A percentile compares a stretch with the other conserved stretches of the same genome.
phyloP scores from a whole-genome alignment of 106 monocot genomes.

The Dactylorhiza incarnata region DNA sequence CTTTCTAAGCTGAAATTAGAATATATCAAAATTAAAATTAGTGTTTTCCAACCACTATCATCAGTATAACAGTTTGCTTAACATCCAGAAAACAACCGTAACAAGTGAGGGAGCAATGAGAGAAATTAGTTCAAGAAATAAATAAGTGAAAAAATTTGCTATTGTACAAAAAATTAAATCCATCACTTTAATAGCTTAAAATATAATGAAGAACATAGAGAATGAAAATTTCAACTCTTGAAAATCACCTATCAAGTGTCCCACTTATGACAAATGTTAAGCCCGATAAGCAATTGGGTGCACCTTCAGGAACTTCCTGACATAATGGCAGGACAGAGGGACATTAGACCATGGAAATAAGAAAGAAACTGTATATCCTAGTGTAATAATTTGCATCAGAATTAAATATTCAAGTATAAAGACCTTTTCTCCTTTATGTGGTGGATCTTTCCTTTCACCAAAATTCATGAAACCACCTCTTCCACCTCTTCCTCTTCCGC shows the following conservation, averaged over 20 bases:
- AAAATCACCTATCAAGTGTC: conserved; percentile 88
- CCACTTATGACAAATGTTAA: conserved; percentile 95
- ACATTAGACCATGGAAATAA: neutral
- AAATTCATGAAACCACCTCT: conserved; percentile 88
- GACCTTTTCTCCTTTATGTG: conserved; percentile 99
- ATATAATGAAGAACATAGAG: neutral
- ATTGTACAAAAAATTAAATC: neutral
- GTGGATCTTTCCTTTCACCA: conserved; percentile 90
- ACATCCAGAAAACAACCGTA: neutral
- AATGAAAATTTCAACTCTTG: neutral
- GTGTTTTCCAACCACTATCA: neutral
- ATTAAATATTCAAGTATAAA: neutral
- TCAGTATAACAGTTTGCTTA: neutral
- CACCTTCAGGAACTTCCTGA: conserved; percentile 95
- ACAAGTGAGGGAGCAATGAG: neutral
- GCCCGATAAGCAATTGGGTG: conserved; percentile 75
- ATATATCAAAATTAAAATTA: neutral
- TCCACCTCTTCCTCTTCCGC: conserved; percentile 83
- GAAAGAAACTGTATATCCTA: neutral
- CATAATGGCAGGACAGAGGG: neutral
- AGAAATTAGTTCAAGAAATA: neutral
- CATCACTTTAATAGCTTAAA: neutral
- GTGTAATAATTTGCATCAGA: neutral
- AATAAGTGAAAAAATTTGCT: neutral
- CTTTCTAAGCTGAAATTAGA: conserved; percentile 72